These are phyloP conservation scores for Mortierella sp. DNA, from an alignment of 371 early-diverging fungal species.

Conservation along the genomic window DNA sequence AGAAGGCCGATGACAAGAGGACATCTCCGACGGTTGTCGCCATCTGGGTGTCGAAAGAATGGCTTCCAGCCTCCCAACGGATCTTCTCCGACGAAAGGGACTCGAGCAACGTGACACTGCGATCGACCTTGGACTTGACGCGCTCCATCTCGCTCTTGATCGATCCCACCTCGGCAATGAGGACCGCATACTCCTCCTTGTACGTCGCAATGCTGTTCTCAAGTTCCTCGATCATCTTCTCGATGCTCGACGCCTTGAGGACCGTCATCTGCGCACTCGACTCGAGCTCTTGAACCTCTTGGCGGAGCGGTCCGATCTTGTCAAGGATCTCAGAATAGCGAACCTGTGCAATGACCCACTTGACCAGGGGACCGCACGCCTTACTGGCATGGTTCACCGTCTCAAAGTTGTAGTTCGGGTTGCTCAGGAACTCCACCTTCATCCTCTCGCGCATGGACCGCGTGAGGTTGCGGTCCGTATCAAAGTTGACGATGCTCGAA, in stretches of 20 bases:
- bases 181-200: constrained; percentile 96
- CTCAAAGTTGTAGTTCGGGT: constrained; percentile 94
- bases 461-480: constrained; percentile 86
- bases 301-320: constrained; percentile 94
- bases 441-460: constrained; percentile 81
- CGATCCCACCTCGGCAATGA: constrained; percentile 92
- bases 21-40: constrained; percentile 98
- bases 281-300: constrained; percentile 91
- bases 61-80: constrained; percentile 94
- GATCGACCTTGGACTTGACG: constrained; percentile 94
- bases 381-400: constrained; percentile 96
- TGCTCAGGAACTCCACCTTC: constrained; percentile 78
- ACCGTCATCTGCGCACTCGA: constrained; percentile 81
- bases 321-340: constrained; percentile 93
- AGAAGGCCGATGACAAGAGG: constrained; percentile 91
- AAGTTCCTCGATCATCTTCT: constrained; percentile 85
- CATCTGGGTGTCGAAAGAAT: constrained; percentile 96
- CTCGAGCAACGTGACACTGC: constrained; percentile 89
- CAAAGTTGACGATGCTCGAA: constrained; percentile 94
- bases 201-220: constrained; percentile 90
- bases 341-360: constrained; percentile 98
- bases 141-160: constrained; percentile 96
- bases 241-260: constrained; percentile 77
- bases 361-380: constrained; percentile 98
- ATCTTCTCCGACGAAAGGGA: constrained; percentile 93